Evolutionary conservation across 352 stramenopile species (phyloP).

Genomic region (Phytophthora kernoviae): DNA sequence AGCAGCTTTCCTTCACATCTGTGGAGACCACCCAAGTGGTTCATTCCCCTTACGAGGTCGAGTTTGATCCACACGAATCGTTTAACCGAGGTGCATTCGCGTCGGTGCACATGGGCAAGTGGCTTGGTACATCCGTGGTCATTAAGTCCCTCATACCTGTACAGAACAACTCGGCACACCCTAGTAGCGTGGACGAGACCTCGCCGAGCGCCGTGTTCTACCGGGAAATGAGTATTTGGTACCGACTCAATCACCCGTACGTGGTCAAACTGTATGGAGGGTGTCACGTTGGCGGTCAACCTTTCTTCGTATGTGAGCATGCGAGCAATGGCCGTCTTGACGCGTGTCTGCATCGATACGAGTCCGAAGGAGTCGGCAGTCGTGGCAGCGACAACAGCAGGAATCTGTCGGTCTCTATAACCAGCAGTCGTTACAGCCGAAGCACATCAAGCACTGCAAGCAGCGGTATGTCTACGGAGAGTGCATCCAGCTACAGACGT

Average conservation of each 20-base stretch:
- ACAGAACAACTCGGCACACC: constrained; percentile 2
- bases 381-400: constrained; percentile 8
- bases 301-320: constrained; percentile 43
- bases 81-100: constrained; percentile 36
- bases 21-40: constrained; percentile 34
- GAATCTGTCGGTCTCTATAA: constrained; percentile 10
- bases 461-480: constrained; percentile 10
- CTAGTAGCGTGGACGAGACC: background rate
- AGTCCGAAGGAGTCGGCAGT: background rate
- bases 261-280: constrained; percentile 42
- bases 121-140: constrained; percentile 37
- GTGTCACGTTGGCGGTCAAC: constrained; percentile 35
- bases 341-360: constrained; percentile 28
- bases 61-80: constrained; percentile 31
- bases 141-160: constrained; percentile 33
- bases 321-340: constrained; percentile 31
- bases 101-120: constrained; percentile 36
- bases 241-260: constrained; percentile 35
- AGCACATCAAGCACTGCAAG: constrained; percentile 25
- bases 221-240: constrained; percentile 37
- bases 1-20: constrained; percentile 10
- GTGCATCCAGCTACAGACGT: constrained; percentile 9
- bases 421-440: constrained; percentile 18
- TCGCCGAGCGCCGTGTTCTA: constrained; percentile 33
- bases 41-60: constrained; percentile 43